Evolutionary conservation across 192 early-diverging fungal genomes (phyloP).

Genomic region (Physocladia obscura): DNA sequence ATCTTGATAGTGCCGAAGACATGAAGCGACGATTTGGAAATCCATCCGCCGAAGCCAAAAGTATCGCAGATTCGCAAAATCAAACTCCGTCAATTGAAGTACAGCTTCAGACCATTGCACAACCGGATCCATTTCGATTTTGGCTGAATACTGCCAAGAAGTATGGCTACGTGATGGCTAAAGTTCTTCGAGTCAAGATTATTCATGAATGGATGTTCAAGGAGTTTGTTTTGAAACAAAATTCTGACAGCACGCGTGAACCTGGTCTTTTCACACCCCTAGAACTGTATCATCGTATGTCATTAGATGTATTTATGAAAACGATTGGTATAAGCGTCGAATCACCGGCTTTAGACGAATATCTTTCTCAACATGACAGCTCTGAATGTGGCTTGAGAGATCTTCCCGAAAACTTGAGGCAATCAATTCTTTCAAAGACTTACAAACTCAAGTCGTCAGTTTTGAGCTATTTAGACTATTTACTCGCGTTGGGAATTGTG

Average conservation of each 20-base stretch:
- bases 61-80: background rate
- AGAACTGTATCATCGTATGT: constrained; percentile 32
- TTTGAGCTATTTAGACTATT: constrained; percentile 3
- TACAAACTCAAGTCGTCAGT: constrained; percentile 8
- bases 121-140: constrained; percentile 14
- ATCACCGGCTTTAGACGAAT: background rate
- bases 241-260: background rate
- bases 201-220: constrained; percentile 41
- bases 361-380: background rate
- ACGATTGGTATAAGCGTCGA: constrained; percentile 22
- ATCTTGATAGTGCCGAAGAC: background rate
- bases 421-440: constrained; percentile 1
- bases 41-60: background rate
- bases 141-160: constrained; percentile 30
- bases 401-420: background rate
- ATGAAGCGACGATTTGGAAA: background rate
- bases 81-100: background rate
- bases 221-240: background rate
- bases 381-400: constrained; percentile 4
- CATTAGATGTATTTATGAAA: constrained; percentile 43
- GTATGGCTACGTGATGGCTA: constrained; percentile 39
- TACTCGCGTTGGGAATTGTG: background rate
- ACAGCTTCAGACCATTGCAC: background rate
- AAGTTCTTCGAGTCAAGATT: constrained; percentile 23
- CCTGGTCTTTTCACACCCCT: constrained; percentile 8